These are phyloP conservation scores for Cladosporium colombiae DNA, from an alignment of 2,329 filamentous ascomycete species.

Conservation along the genomic window DNA sequence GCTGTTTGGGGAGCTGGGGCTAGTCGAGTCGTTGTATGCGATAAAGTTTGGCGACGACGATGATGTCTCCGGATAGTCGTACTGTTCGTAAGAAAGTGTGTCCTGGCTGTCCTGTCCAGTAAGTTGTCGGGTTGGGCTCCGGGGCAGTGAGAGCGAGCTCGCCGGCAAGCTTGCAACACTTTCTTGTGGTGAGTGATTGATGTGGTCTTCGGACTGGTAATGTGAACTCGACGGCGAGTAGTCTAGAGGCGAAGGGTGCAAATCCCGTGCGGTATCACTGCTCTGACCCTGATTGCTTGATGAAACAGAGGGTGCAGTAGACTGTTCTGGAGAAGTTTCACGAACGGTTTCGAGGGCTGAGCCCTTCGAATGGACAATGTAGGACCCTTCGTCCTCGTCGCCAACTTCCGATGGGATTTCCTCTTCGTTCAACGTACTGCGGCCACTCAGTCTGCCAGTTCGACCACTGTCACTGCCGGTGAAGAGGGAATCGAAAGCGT, in stretches of 20 bases:
- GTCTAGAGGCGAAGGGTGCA: neutral
- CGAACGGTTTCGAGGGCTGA: constrained; percentile 31
- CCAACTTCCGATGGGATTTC: constrained; percentile 7
- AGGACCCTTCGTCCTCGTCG: constrained; percentile 10
- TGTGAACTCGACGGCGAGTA: neutral
- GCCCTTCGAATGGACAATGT: neutral
- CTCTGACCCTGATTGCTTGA: neutral
- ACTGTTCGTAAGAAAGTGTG: constrained; percentile 15
- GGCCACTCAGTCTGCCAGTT: constrained; percentile 30
- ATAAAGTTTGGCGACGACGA: constrained; percentile 34
- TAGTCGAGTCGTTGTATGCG: constrained; percentile 18
- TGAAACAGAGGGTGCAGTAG: constrained; percentile 24
- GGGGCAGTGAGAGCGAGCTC: constrained; percentile 15
- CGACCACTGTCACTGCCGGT: constrained; percentile 25
- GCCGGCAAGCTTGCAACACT: constrained; percentile 15
- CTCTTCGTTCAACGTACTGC: constrained; percentile 30
- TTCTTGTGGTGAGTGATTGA: constrained; percentile 6
- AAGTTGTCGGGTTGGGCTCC: constrained; percentile 3
- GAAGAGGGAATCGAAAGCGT: constrained; percentile 25
- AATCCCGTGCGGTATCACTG: constrained; percentile 7
- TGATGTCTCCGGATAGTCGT: constrained; percentile 10
- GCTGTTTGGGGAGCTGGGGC: constrained; percentile 22
- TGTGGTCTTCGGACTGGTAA: neutral
- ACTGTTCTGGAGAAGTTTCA: constrained; percentile 31
- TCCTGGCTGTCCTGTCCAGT: constrained; percentile 15